Base-by-base conservation (phyloP, 2,329 filamentous ascomycete genomes). In the Monilinia fructicola region DNA sequence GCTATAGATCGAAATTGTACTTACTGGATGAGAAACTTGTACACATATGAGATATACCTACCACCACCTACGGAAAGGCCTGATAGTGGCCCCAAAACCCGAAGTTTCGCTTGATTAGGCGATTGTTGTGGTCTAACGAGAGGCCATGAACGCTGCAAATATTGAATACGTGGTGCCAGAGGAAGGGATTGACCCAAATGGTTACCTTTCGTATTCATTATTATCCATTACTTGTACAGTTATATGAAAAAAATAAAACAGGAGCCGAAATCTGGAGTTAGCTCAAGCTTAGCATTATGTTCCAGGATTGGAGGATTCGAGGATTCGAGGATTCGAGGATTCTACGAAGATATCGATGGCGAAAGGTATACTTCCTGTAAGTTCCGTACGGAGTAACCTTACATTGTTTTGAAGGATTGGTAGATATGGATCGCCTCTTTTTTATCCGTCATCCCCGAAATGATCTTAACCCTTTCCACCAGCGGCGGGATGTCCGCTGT, bases 21-120 rank as follows among this genome's bases (percentile, higher is more conserved):
- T 60, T 40, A 60, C 58, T 60, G 58, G 44, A 60, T 38, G 58
- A 50, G 58, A 60, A 60, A n/a, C 58, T 60, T 60, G 58, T 50
- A 50, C 58, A 60, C 58, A 60, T 60, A 12, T 50, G 44, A 40
- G 21, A 50, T 21, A 50, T 12, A 60, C n/a, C n/a, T n/a, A n/a
- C n/a, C n/a, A n/a, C n/a, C n/a, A n/a, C n/a, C n/a, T n/a, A n/a
- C n/a, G n/a, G 14, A 2, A 18, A 46, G 44, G 58, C 44, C 44
- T 48, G 3, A 60, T 16, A 38, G n/a, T 50, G 44, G 44, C 44
- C 58, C 44, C 48, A 5, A 50, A 18, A n/a, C 4, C 35, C 26
- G 28, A 9, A 50, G 23, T 60, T 60, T 38, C n/a, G 56, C 28
- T 60, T 38, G 21, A 46, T 60, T 60, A 60, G 12, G 44, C 28